Evolutionary conservation across 352 stramenopile species (phyloP), one percentile per base, ranked within the genome.

Genomic region (Globisporangium takayamanum): DNA sequence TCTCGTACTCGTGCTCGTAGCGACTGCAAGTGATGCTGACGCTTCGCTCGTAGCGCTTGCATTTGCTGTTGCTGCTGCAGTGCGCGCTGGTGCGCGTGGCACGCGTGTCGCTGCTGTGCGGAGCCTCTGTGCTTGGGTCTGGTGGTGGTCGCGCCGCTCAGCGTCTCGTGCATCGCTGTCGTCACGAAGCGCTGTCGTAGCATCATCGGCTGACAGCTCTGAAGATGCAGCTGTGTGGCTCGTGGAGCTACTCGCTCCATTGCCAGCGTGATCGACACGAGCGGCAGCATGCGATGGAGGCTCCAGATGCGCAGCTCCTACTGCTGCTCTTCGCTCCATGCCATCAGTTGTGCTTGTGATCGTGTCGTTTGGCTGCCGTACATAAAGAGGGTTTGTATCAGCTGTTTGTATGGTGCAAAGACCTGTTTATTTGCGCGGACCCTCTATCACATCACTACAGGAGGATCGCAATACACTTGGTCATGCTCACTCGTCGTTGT

Each of bases 81-180:
- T 39, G 33, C 33, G 33, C 5, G 33, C 33, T 39, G 33, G 33
- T 39, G 33, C 33, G 33, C 33, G 33, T 46, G 41, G 41, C 41
- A 46, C 41, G 41, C 41, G 41, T 6, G 15, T 18, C 18, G 41
- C 41, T 18, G 15, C 41, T 8, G 41, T n/a, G 14, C 14, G 41
- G 5, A 46, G 18, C 41, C 6, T 46, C 41, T 46, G 41, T 8
- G 41, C 41, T n/a, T 39, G 33, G 33, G 18, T 46, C 41, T n/a
- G 41, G 15, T 45, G 39, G 39, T 46, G 41, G 15, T 46, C 14
- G 41, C 14, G 41, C 41, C 41, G 41, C 41, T n/a, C 39, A 37
- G 37, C 3, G 59, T 76, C 1, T 57, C 53, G 3, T 76, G 84
- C 49, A 52, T 56, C 15, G 64, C 63, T 0, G 50, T 51, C 16